Conservation (phyloP, 148 eudicot genomes). For the Gaultheria prostrata region DNA sequence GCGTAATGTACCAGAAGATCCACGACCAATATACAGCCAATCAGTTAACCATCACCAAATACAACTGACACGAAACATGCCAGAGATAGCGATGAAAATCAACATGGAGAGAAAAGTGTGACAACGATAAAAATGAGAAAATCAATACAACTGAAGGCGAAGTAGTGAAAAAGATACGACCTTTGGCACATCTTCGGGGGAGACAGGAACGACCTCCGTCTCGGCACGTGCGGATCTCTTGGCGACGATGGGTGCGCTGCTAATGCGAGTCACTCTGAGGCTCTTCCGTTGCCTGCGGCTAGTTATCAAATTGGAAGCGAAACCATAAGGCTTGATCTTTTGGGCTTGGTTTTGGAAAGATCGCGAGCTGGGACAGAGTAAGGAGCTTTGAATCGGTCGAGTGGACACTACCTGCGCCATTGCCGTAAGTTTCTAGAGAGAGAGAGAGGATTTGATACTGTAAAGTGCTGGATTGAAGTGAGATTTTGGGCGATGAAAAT, state of each 20-base stretch:
- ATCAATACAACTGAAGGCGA: neutral
- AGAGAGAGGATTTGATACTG: neutral
- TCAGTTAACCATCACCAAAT: too few relatives aligned
- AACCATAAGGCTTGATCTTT: slow-evolving; percentile 32
- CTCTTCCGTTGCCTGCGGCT: slow-evolving; percentile 8
- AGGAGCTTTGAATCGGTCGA: slow-evolving; percentile 34
- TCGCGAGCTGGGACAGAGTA: slow-evolving; percentile 25
- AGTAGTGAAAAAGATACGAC: slow-evolving; percentile 18
- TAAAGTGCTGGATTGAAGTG: neutral
- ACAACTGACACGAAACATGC: neutral
- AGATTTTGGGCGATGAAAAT: neutral
- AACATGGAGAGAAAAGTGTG: neutral
- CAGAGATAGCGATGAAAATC: neutral
- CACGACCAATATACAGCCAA: neutral
- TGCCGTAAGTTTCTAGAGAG: neutral
- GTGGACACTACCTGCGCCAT: slow-evolving; percentile 49
- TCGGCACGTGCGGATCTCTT: slow-evolving; percentile 35
- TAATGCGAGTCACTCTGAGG: slow-evolving; percentile 14
- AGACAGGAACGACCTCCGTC: slow-evolving; percentile 49
- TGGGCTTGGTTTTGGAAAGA: slow-evolving; percentile 26
- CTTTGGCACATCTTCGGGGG: slow-evolving; percentile 60
- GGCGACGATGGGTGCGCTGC: slow-evolving; percentile 30
- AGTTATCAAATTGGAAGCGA: slow-evolving; percentile 21
- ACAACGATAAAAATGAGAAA: neutral
- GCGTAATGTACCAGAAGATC: neutral